Evolutionary conservation across 345 rosid genomes (phyloP).

Genomic region (Microcos paniculata): DNA sequence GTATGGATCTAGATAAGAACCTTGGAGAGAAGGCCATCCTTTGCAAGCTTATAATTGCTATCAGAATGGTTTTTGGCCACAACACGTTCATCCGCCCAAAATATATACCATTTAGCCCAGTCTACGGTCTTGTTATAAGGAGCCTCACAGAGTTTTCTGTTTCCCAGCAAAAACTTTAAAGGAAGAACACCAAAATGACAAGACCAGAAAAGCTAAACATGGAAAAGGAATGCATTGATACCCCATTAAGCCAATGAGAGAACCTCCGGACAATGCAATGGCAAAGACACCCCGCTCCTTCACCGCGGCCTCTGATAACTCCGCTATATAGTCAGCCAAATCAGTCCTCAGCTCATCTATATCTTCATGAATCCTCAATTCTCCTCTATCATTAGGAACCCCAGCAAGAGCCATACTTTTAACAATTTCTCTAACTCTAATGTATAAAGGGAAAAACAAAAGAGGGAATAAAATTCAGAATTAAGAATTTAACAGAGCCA

Average conservation of each 20-base stretch:
- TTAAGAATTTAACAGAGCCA: conserved; percentile 5
- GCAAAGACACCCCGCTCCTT: conserved; percentile 82
- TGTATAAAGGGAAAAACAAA: not conserved
- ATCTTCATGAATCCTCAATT: conserved; percentile 73
- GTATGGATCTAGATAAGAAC: conserved; percentile 28
- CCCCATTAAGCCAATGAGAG: conserved; percentile 78
- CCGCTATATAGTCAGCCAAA: conserved; percentile 86
- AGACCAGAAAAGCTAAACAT: conserved; percentile 2
- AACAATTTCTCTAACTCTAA: conserved; percentile 26
- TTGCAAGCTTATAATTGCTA: conserved; percentile 89
- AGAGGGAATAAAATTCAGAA: not conserved
- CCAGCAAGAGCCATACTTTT: conserved; percentile 66
- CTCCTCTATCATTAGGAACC: conserved; percentile 58
- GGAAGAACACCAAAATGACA: conserved; percentile 25
- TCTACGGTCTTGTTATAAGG: conserved; percentile 85
- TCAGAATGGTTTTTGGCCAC: conserved; percentile 78
- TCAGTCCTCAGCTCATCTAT: conserved; percentile 66
- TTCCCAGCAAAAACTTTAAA: conserved; percentile 26
- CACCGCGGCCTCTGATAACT: conserved; percentile 75
- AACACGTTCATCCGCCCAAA: conserved; percentile 86
- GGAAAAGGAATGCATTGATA: conserved; percentile 28
- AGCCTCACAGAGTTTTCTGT: conserved; percentile 79
- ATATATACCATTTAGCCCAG: conserved; percentile 84
- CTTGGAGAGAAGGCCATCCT: conserved; percentile 71
- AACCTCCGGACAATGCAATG: conserved; percentile 86